phyloP scores from a whole-genome alignment of 306 rosid species.

The Casuarina cunninghamiana region DNA sequence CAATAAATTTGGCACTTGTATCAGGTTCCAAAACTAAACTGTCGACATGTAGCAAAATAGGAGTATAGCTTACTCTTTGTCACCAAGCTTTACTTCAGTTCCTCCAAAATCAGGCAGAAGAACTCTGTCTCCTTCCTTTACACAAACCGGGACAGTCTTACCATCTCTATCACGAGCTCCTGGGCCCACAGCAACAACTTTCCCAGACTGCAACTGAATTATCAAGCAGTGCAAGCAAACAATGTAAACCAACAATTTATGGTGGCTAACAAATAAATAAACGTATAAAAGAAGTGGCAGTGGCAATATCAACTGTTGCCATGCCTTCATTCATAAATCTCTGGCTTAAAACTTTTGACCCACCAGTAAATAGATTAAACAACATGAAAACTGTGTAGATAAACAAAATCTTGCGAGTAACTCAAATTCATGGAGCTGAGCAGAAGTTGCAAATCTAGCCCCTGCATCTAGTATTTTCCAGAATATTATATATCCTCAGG shows the following conservation, averaged over 20 bases:
- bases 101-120: constrained; percentile 59
- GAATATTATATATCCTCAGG: background rate
- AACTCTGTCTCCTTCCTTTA: constrained; percentile 52
- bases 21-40: background rate
- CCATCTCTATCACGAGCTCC: constrained; percentile 49
- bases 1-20: background rate
- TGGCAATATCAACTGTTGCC: background rate
- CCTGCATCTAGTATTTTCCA: background rate
- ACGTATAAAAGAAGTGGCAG: background rate
- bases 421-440: background rate
- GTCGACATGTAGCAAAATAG: background rate
- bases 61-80: constrained; percentile 37
- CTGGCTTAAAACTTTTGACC: background rate
- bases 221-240: constrained; percentile 7
- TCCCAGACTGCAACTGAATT: constrained; percentile 46
- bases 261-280: background rate
- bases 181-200: constrained; percentile 51
- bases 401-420: background rate
- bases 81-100: constrained; percentile 49
- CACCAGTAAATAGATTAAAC: background rate
- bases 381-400: background rate
- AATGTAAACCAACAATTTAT: background rate
- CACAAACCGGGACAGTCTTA: constrained; percentile 32
- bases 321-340: background rate
- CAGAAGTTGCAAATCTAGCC: background rate